Evolutionary conservation across 2,329 filamentous ascomycete genomes (phyloP).

Genomic region (Xylaria sp.): DNA sequence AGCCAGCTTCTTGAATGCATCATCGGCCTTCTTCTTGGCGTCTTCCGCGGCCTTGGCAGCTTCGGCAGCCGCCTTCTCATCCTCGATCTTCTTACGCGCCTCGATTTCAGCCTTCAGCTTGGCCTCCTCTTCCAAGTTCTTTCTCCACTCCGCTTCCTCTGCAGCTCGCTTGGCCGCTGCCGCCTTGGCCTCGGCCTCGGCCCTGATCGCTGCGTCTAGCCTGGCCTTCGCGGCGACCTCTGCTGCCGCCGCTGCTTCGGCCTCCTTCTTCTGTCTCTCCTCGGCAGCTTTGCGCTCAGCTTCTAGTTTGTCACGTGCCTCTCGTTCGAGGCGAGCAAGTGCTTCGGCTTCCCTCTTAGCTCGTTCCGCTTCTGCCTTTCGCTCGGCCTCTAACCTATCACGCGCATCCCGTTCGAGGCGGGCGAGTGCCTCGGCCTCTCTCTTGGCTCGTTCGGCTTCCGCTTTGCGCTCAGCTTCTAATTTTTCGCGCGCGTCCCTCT

Average conservation of each 20-base stretch:
- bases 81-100: slow-evolving; percentile 52
- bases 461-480: slow-evolving; percentile 48
- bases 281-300: slow-evolving; percentile 54
- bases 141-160: slow-evolving; percentile 44
- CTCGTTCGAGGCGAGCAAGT: slow-evolving; percentile 49
- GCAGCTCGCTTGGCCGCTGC: slow-evolving; percentile 44
- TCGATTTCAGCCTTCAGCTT: slow-evolving; percentile 55
- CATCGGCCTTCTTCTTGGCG: slow-evolving; percentile 65
- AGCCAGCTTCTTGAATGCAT: slow-evolving; percentile 62
- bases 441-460: slow-evolving; percentile 51
- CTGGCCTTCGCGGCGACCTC: slow-evolving; percentile 58
- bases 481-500: slow-evolving; percentile 51
- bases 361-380: slow-evolving; percentile 54
- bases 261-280: slow-evolving; percentile 55
- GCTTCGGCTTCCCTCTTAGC: slow-evolving; percentile 41
- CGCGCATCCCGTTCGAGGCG: slow-evolving; percentile 51
- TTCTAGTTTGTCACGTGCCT: slow-evolving; percentile 50
- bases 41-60: slow-evolving; percentile 59
- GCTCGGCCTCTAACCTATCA: slow-evolving; percentile 45
- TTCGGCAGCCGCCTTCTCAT: slow-evolving; percentile 51
- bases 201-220: slow-evolving; percentile 54
- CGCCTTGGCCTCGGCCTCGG: slow-evolving; percentile 40
- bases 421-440: slow-evolving; percentile 45
- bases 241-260: slow-evolving; percentile 58
- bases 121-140: slow-evolving; percentile 46